Evolutionary conservation across 2,329 filamentous ascomycete species (phyloP).

Genomic region (Clarireedia paspali): DNA sequence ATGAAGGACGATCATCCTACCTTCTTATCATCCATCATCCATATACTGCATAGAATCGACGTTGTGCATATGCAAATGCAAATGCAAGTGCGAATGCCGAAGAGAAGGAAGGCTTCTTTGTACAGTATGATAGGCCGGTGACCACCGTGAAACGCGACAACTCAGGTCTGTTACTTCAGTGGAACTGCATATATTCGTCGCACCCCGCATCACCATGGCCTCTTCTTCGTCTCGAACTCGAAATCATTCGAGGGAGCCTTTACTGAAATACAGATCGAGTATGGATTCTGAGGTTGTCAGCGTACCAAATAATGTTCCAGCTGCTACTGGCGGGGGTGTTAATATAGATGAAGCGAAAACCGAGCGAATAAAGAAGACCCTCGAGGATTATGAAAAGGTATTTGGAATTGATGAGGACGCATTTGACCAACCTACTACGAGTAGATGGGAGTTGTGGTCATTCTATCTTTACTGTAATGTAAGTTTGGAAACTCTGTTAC

Average conservation of each 20-base stretch:
- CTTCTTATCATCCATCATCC: too few relatives aligned
- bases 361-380: slow-evolving; percentile 17
- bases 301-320: too few relatives aligned
- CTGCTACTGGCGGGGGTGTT: slow-evolving; percentile 6
- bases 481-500: neutral
- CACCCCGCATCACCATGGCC: neutral
- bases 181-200: neutral
- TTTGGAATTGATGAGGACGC: slow-evolving; percentile 32
- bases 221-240: neutral
- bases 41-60: too few relatives aligned
- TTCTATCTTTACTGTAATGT: slow-evolving; percentile 38
- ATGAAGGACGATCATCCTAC: too few relatives aligned
- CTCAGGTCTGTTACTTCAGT: neutral
- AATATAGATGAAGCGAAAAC: slow-evolving; percentile 10
- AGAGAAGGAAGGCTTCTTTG: neutral
- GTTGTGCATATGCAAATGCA: neutral
- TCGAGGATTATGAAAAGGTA: slow-evolving; percentile 29
- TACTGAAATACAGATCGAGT: neutral
- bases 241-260: neutral
- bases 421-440: slow-evolving; percentile 33
- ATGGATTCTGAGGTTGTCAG: neutral
- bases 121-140: neutral
- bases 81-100: neutral
- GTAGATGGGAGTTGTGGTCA: slow-evolving; percentile 34
- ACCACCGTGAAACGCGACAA: neutral